Evolutionary conservation across 345 rosid genomes (phyloP), one percentile per base, ranked within the genome.

Genomic region (Viola odorata): DNA sequence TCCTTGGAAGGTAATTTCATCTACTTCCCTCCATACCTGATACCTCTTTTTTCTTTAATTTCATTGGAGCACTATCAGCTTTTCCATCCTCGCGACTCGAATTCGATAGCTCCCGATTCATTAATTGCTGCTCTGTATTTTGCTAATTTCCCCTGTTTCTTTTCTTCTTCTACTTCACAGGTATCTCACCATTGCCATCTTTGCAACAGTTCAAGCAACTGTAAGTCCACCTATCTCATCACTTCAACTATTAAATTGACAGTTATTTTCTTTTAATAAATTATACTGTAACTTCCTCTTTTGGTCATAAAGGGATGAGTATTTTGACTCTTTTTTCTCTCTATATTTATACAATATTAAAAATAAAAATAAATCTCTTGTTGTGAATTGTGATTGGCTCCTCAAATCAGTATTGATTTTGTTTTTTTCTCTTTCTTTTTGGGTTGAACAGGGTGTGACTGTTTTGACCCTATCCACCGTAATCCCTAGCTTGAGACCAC

Each of bases 101-200:
- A n/a, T n/a, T n/a, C n/a, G n/a, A n/a, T n/a, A n/a, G n/a, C n/a
- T n/a, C n/a, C n/a, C n/a, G n/a, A n/a, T n/a, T n/a, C n/a, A n/a
- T n/a, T n/a, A n/a, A n/a, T n/a, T n/a, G n/a, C n/a, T n/a, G 14
- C 2, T 5, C n/a, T 41, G 4, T 3, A 23, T 5, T 5, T 10
- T 10, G 1, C 4, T 5, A 3, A 9, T 38, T 3, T 5, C 15
- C 3, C 5, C 10, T 56, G 3, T 15, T 42, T 12, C 23, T 49
- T 42, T 50, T 49, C 40, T 8, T 41, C 12, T 4, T 62, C 60
- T 11, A n/a, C 38, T 65, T 8, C 16, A 45, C 81, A 89, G 96
- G 77, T 89, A 84, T 71, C 87, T 82, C 58, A 89, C 96, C 12
- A 89, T 89, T 53, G 96, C 87, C 65, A 84, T 89, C 78, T 89